phyloP scores from a whole-genome alignment of 768 basidiomycete species.

The Mycena leptocephala region DNA sequence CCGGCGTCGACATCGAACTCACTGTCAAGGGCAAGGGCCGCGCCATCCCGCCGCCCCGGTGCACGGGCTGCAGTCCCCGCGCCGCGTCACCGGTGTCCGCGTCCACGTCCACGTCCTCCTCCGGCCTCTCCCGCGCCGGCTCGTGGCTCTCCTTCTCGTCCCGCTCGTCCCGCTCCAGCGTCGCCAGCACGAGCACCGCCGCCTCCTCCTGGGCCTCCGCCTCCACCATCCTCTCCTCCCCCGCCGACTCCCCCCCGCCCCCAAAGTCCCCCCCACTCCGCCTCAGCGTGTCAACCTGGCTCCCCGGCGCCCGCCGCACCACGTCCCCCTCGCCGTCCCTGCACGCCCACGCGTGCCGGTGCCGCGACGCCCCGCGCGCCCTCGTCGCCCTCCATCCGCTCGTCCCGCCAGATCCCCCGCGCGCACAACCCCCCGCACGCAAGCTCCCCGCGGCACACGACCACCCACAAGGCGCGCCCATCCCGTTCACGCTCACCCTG shows the following conservation, averaged over 20 bases:
- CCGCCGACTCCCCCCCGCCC: neutral
- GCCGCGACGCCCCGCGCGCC: neutral
- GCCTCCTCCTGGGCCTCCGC: conserved; percentile 31
- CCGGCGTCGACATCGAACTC: neutral
- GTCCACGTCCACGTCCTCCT: conserved; percentile 24
- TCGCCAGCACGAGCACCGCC: conserved; percentile 19
- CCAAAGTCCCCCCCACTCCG: neutral
- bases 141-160: conserved; percentile 36
- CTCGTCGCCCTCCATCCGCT: conserved; percentile 2
- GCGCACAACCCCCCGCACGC: too few species aligned
- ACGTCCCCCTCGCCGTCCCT: conserved; percentile 9
- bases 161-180: conserved; percentile 24
- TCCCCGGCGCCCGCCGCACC: conserved; percentile 30
- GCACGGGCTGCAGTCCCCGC: neutral
- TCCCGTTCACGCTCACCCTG: conserved; percentile 14
- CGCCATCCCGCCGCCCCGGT: neutral
- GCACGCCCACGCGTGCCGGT: neutral
- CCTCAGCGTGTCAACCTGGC: conserved; percentile 17
- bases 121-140: conserved; percentile 32
- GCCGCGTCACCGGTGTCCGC: conserved; percentile 17
- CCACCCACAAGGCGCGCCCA: neutral
- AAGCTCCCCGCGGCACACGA: neutral
- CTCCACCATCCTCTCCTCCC: conserved; percentile 5
- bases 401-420: neutral
- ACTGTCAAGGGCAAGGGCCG: conserved; percentile 26